phyloP scores from a whole-genome alignment of 768 basidiomycete genomes.

The Pleurotus salmoneostramineus region DNA sequence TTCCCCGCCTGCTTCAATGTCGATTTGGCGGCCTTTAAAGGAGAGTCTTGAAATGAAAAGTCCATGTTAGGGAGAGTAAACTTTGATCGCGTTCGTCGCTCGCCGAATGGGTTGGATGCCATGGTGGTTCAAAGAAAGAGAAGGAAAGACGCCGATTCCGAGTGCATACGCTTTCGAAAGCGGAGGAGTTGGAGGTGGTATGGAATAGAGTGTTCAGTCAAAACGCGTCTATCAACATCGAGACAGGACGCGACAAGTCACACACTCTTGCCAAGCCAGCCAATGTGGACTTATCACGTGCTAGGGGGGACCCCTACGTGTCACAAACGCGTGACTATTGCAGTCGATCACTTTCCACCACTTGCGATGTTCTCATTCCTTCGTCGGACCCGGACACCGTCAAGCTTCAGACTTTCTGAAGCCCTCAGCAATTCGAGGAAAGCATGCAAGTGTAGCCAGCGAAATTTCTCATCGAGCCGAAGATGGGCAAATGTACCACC shows the following conservation, averaged over 20 bases:
- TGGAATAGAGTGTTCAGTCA: neutral
- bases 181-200: neutral
- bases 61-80: constrained; percentile 42
- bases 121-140: too few species aligned
- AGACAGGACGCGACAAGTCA: constrained; percentile 5
- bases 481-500: neutral
- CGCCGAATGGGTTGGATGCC: neutral
- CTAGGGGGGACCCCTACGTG: too few species aligned
- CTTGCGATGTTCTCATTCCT: neutral
- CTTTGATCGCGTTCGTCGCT: constrained; percentile 45
- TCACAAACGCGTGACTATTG: too few species aligned
- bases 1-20: constrained; percentile 22
- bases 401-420: neutral
- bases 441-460: neutral
- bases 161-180: constrained; percentile 1
- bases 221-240: constrained; percentile 4
- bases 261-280: too few species aligned
- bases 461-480: neutral
- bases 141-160: constrained; percentile 19
- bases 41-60: constrained; percentile 40
- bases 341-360: neutral
- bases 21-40: constrained; percentile 48
- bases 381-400: neutral
- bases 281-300: neutral
- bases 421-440: neutral